These are phyloP conservation scores for Saxophila tyrrhenica DNA, from an alignment of 495 filamentous ascomycete species.

Conservation along the genomic window DNA sequence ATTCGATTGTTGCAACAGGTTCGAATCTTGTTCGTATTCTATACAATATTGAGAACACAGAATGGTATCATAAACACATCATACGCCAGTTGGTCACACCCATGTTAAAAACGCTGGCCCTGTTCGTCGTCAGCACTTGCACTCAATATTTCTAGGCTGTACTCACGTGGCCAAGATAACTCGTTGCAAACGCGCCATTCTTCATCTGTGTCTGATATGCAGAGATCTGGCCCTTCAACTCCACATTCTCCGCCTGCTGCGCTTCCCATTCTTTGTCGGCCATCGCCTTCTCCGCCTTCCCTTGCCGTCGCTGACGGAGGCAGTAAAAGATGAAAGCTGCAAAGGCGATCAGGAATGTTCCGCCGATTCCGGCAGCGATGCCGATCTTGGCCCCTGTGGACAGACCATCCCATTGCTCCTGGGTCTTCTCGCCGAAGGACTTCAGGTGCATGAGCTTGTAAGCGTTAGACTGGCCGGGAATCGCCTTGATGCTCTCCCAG, in stretches of 20 bases:
- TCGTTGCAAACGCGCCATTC: slow-evolving; percentile 15
- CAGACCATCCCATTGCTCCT: slow-evolving; percentile 13
- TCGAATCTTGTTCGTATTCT: too few relatives aligned
- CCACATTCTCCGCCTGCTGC: slow-evolving; percentile 12
- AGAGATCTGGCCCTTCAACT: not conserved
- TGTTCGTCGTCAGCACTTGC: not conserved
- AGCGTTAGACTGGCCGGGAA: slow-evolving; percentile 11
- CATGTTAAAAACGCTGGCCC: not conserved
- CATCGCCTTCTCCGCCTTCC: slow-evolving; percentile 10
- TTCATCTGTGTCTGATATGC: slow-evolving; percentile 10
- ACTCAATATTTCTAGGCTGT: too few relatives aligned
- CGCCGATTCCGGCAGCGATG: slow-evolving; percentile 15
- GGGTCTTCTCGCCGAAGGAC: slow-evolving; percentile 3
- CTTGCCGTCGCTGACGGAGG: slow-evolving; percentile 14
- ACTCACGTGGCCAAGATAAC: not conserved
- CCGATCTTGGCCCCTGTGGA: slow-evolving; percentile 19
- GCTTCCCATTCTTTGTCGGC: slow-evolving; percentile 18
- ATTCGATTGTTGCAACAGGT: too few relatives aligned
- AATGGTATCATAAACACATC: slow-evolving; percentile 1
- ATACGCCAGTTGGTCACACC: not conserved
- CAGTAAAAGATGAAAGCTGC: slow-evolving; percentile 9
- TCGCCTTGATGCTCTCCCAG: slow-evolving; percentile 17
- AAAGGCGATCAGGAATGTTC: not conserved
- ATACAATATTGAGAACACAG: not conserved
- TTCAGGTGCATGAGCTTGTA: slow-evolving; percentile 14